Percentiles rank a stretch among this genome's conserved stretches.
Evolutionary conservation across 805 yeast genomes (phyloP).

Genomic region (Ogataea saltuana): DNA sequence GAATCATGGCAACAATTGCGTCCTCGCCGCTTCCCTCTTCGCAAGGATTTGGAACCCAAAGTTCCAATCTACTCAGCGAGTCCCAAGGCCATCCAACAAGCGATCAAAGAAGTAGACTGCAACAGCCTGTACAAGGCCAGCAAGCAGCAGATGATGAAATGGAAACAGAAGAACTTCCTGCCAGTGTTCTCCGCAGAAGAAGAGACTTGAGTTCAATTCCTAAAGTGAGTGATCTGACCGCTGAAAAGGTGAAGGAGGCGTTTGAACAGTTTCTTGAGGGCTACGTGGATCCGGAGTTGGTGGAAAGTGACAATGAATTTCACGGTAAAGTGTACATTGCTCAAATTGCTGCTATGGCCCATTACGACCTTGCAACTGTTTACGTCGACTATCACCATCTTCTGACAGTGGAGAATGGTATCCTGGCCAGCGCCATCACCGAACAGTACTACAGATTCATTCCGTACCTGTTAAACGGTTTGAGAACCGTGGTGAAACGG

Average conservation of each 20-base stretch:
- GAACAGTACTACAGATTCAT: conserved; percentile 92
- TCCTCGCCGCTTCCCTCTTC: conserved; percentile 35
- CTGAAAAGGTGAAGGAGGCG: conserved; percentile 89
- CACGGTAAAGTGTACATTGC: conserved; percentile 67
- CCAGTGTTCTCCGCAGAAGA: conserved; percentile 43
- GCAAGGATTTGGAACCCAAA: conserved; percentile 27
- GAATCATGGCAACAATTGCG: conserved; percentile 26
- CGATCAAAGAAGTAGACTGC: conserved; percentile 13
- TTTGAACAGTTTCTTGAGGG: conserved; percentile 82
- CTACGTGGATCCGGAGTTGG: conserved; percentile 46
- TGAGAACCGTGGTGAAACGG: conserved; percentile 68
- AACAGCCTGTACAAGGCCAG: conserved; percentile 12
- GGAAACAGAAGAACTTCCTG: conserved; percentile 30
- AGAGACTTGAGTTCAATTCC: conserved; percentile 70
- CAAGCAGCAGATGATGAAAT: conserved; percentile 25
- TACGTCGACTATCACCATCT: conserved; percentile 86
- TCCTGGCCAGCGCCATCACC: conserved; percentile 81
- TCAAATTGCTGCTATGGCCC: conserved; percentile 79
- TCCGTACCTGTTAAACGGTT: conserved; percentile 78
- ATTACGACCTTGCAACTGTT: conserved; percentile 71
- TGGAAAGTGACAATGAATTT: conserved; percentile 39
- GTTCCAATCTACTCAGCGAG: conserved; percentile 32
- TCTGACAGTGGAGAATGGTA: conserved; percentile 74
- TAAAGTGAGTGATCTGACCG: conserved; percentile 86
- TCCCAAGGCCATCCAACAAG: conserved; percentile 25